Base-by-base conservation (phyloP, 805 yeast genomes). In the Brettanomyces anomalus region DNA sequence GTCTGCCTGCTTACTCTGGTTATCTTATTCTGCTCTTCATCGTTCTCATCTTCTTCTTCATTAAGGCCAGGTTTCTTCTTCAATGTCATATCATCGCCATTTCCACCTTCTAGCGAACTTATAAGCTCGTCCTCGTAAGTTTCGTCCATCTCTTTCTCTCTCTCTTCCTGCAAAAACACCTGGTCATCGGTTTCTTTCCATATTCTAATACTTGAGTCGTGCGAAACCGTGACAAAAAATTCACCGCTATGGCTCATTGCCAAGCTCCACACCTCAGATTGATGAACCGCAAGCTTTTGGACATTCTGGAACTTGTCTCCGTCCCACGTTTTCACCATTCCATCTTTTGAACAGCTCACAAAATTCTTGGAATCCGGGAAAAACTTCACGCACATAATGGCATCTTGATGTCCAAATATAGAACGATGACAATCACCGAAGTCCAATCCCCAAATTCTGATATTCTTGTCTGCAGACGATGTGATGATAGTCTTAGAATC, bases 371-470 rank as follows among this genome's bases (percentile, higher is more conserved):
- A 72, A n/a, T 78, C 80, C 2, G 94, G 90, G 41, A 88, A 71
- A 56, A 93, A 93, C 47, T 69, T 74, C 26, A 90, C 95, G 49
- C 74, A 72, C 95, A 90, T 86, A 46, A 93, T 85, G 3, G 96
- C 82, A 61, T 93, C 99, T 56, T 88, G 95, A 60, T 93, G 99
- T 1, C 95, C 99, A 61, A 93, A 93, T 21, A 93, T 77, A 2
- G 97, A 90, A 60, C 83, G 84, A 63, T 93, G 98, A 70, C 98
- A 93, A 64, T 93, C 99, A 64, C 99, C 99, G 64, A 93, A 93
- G 61, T 93, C 98, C 45, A 93, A 68, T 41, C 99, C 99, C 99
- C 99, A 93, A 45, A 93, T 84, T 65, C 94, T 88, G 58, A 93
- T 85, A 62, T 93, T 93, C 63, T 93, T 93, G 65, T 93, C 99